Percentiles rank a stretch among this genome's conserved stretches.
phyloP scores from a whole-genome alignment of 2,329 filamentous ascomycete species.

The Trichoderma pleuroti region DNA sequence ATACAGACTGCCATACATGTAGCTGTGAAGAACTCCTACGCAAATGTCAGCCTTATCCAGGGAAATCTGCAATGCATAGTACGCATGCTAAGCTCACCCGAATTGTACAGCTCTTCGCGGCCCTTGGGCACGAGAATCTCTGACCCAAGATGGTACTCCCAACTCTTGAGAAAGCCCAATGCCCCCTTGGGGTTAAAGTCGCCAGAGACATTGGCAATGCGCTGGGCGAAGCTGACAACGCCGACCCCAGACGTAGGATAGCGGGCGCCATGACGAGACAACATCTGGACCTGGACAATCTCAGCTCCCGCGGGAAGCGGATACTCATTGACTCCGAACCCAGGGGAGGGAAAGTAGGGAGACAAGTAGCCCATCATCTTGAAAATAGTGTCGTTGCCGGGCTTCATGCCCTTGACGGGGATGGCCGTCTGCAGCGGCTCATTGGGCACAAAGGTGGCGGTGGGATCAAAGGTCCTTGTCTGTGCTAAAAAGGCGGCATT shows the following conservation, averaged over 20 bases:
- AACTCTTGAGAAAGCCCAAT: conserved; percentile 64
- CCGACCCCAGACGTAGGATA: conserved; percentile 64
- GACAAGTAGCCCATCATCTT: conserved; percentile 63
- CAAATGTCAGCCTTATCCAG: background rate
- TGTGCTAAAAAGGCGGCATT: conserved; percentile 66
- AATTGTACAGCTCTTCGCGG: conserved; percentile 69
- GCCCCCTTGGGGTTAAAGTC: conserved; percentile 55
- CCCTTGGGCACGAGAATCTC: conserved; percentile 72
- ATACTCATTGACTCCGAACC: conserved; percentile 72
- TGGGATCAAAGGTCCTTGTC: conserved; percentile 64
- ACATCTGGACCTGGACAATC: conserved; percentile 67
- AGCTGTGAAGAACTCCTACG: conserved; percentile 64
- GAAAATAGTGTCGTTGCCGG: conserved; percentile 63
- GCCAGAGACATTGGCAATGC: conserved; percentile 52
- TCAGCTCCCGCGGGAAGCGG: conserved; percentile 62
- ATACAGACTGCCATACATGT: conserved; percentile 68
- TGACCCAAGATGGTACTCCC: conserved; percentile 65
- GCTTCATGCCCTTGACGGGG: conserved; percentile 58
- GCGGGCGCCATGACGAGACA: conserved; percentile 68
- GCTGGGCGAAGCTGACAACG: conserved; percentile 53
- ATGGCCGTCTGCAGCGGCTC: conserved; percentile 67
- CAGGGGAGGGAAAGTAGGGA: conserved; percentile 67
- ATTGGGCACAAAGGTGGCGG: conserved; percentile 63
- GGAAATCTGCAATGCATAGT: background rate
- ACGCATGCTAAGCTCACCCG: conserved; percentile 34